Percentiles rank a stretch among this genome's conserved stretches.
These are phyloP conservation scores for Penicillium fimorum DNA, from an alignment of 495 filamentous ascomycete genomes.

Conservation along the genomic window DNA sequence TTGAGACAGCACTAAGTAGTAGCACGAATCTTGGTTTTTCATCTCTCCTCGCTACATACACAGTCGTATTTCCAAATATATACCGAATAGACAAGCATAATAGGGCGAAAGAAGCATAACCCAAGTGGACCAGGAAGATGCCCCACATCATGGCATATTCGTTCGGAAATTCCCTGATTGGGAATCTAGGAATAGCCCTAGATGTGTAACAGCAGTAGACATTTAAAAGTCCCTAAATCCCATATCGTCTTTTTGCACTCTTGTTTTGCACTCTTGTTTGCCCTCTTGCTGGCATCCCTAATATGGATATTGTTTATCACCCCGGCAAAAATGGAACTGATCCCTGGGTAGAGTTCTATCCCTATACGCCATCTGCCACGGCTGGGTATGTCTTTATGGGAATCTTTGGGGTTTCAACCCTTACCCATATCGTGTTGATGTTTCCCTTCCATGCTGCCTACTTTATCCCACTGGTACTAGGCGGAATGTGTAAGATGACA, in stretches of 20 bases:
- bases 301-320: conserved; percentile 39
- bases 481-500: conserved; percentile 53
- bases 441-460: conserved; percentile 49
- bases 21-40: not conserved
- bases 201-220: not conserved
- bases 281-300: not conserved
- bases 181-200: conserved; percentile 18
- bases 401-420: conserved; percentile 43
- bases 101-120: conserved; percentile 10
- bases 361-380: conserved; percentile 46
- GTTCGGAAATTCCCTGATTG: conserved; percentile 29
- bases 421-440: conserved; percentile 43
- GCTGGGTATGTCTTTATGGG: conserved; percentile 49
- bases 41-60: not conserved
- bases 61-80: conserved; percentile 3
- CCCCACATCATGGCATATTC: conserved; percentile 26
- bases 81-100: not conserved
- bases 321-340: conserved; percentile 31
- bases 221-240: not conserved
- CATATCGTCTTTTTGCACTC: not conserved
- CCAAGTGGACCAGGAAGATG: not conserved
- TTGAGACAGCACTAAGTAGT: not conserved
- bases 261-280: not conserved
- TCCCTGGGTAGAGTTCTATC: conserved; percentile 45
- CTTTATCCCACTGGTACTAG: conserved; percentile 55